phyloP scores from a whole-genome alignment of 345 rosid species.

The Fremontodendron californicum region DNA sequence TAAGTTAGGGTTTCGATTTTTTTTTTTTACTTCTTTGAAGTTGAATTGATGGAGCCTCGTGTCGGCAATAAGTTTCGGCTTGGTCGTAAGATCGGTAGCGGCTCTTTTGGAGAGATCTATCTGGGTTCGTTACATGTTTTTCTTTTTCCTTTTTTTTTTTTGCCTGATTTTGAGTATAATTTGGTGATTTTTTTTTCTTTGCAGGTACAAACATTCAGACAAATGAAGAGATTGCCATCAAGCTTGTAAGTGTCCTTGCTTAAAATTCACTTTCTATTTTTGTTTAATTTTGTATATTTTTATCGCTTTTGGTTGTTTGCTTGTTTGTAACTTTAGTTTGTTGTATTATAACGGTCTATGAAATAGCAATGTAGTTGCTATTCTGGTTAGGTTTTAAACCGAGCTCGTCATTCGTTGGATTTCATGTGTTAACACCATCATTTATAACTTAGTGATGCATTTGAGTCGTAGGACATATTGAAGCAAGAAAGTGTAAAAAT shows the following conservation, averaged over 20 bases:
- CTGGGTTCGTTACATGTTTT: constrained; percentile 46
- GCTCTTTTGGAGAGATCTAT: constrained; percentile 99
- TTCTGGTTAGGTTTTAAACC: not conserved
- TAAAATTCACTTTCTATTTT: not conserved
- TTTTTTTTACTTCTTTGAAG: not conserved
- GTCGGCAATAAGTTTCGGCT: constrained; percentile 87
- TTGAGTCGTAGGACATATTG: not conserved
- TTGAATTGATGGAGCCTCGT: constrained; percentile 67
- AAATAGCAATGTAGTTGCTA: not conserved
- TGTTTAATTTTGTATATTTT: not conserved
- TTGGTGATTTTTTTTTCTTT: not conserved
- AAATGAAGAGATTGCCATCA: constrained; percentile 93
- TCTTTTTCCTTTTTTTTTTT: not conserved
- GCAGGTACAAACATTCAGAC: constrained; percentile 81
- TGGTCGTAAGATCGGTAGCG: constrained; percentile 95
- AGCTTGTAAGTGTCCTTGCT: constrained; percentile 65
- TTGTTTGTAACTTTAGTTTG: not conserved
- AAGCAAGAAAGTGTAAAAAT: not conserved
- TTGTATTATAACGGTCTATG: not conserved
- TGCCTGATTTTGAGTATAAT: not conserved
- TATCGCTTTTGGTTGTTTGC: not conserved
- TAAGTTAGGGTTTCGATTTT: constrained; percentile 1
- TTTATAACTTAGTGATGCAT: constrained; percentile 4
- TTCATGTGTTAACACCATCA: not conserved
- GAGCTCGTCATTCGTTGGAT: not conserved